These are phyloP conservation scores for Psidium guajava DNA, from an alignment of 345 rosid species.

Conservation along the genomic window DNA sequence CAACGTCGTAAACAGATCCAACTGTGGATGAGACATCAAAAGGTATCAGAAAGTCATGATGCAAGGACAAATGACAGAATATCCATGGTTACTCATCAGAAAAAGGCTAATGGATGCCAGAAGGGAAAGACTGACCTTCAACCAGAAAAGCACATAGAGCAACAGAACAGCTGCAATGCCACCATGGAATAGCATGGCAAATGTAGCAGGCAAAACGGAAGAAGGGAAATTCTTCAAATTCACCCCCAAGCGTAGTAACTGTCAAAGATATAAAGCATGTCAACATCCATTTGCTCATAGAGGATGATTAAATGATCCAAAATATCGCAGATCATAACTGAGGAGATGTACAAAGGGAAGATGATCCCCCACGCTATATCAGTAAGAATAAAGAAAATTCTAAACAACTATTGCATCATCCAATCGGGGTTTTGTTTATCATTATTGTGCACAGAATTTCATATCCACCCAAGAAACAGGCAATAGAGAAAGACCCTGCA, in stretches of 20 bases:
- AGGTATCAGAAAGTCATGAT: neutral
- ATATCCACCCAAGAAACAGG: neutral
- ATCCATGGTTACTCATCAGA: neutral
- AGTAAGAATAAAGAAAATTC: neutral
- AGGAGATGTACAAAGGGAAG: neutral
- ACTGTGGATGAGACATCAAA: conserved; percentile 23
- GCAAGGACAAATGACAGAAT: neutral
- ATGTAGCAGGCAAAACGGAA: conserved; percentile 46
- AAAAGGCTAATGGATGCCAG: neutral
- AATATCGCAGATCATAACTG: neutral
- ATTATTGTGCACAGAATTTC: neutral
- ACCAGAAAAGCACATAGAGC: conserved; percentile 90
- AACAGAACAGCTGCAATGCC: conserved; percentile 80
- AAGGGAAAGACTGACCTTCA: conserved; percentile 43
- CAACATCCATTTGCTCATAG: neutral
- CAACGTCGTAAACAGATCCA: conserved; percentile 89
- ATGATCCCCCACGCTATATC: neutral
- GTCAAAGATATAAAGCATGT: conserved; percentile 6
- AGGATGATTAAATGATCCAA: neutral
- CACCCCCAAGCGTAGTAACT: conserved; percentile 67
- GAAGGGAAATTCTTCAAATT: conserved; percentile 87
- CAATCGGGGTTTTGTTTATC: neutral
- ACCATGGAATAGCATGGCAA: conserved; percentile 65
- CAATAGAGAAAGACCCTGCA: neutral
- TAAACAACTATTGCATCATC: neutral